Evolutionary conservation across 2,329 filamentous ascomycete species (phyloP), one percentile per base, ranked within the genome.

Genomic region (Fragosphaeria purpurea): DNA sequence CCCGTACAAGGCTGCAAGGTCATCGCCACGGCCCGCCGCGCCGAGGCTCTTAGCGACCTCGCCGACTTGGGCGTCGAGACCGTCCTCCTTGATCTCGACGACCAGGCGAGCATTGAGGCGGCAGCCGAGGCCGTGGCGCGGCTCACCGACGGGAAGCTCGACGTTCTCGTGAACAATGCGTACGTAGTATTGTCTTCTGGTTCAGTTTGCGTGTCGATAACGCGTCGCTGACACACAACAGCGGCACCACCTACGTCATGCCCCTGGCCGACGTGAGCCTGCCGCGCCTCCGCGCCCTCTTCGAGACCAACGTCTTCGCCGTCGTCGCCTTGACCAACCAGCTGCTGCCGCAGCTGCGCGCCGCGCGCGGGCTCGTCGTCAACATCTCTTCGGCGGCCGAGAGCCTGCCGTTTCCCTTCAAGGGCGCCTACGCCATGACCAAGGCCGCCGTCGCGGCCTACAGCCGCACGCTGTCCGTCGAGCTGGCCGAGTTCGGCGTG

Each of bases 91-190:
- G 62, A 67, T 47, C 63, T 67, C 22, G 61, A 59, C 22, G 57
- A 57, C 7, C 53, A 54, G 3, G 43, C 52, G 8, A 63, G 62
- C 10, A 62, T 67, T 38, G 48, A 58, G 38, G 54, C 53, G 12
- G 66, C 63, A n/a, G 63, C 63, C 33, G 56, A 59, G 3, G 58
- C 65, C 46, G 60, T 69, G 22, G 56, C 57, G 2, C 47, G 56
- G 4, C 57, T 68, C 30, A 66, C 63, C 1, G 59, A 59, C 12
- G 76, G 76, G 6, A 72, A 65, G 46, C 70, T 81, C 4, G 76
- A 80, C 53, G 70, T 80, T 38, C 72, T 80, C 10, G 70, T 80
- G 46, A 81, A 80, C 62, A 80, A 80, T 54, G 77, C 77, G 74
- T 77, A 55, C 55, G 69, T 58, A 2, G 13, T 33, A 43, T 45